A percentile compares a stretch with the other conserved stretches of the same genome.
These are phyloP conservation scores for Aspergillus biplanus DNA, from an alignment of 495 filamentous ascomycete genomes.

Conservation along the genomic window DNA sequence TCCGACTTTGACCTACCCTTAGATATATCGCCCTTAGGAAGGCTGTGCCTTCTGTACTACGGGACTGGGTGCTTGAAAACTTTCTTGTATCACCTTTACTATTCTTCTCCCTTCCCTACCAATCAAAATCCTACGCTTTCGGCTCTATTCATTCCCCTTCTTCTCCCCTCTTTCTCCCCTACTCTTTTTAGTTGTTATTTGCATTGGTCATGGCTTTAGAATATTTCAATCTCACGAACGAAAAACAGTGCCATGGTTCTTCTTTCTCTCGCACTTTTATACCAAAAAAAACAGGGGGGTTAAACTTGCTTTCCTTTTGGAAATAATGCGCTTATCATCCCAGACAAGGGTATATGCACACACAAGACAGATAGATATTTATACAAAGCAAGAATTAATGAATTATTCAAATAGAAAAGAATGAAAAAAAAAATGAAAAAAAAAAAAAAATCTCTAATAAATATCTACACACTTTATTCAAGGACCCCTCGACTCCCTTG, in stretches of 20 bases:
- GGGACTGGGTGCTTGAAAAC: too few species aligned
- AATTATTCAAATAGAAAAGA: not conserved
- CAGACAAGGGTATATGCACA: not conserved
- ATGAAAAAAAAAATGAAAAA: not conserved
- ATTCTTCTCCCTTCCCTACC: not conserved
- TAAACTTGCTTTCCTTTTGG: not conserved
- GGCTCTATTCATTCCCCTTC: not conserved
- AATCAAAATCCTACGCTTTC: not conserved
- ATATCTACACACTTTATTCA: not conserved
- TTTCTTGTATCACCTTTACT: not conserved
- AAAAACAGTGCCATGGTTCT: not conserved
- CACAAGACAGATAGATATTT: not conserved
- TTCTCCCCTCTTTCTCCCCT: not conserved
- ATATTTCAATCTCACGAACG: not conserved
- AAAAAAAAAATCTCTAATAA: not conserved
- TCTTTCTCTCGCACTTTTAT: not conserved
- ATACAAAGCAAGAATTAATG: not conserved
- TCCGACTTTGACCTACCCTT: not conserved
- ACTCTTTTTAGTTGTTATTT: not conserved
- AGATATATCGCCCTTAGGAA: not conserved
- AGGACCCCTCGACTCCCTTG: too few species aligned
- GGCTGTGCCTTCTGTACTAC: slow-evolving; percentile 17
- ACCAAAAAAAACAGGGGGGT: not conserved
- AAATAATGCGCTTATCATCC: not conserved
- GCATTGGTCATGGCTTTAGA: slow-evolving; percentile 2